These are phyloP conservation scores for Zalerion maritima DNA, from an alignment of 495 filamentous ascomycete genomes.

Conservation along the genomic window DNA sequence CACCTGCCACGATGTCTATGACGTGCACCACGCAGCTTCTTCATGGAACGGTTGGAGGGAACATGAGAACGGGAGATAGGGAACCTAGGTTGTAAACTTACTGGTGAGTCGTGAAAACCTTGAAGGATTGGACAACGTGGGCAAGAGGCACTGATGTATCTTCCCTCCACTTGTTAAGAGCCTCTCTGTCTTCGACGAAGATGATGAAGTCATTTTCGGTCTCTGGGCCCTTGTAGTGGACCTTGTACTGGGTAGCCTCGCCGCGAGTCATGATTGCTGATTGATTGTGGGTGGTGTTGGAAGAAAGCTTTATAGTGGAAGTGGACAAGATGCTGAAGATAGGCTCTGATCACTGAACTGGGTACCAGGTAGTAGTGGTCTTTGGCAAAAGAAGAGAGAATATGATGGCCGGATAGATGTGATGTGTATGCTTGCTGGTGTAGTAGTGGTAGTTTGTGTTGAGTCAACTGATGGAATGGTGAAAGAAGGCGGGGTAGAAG, in stretches of 20 bases:
- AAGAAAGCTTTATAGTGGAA: too few species aligned
- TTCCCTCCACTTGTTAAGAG: constrained; percentile 64
- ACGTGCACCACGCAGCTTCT: not conserved
- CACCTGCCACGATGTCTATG: not conserved
- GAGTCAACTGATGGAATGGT: too few species aligned
- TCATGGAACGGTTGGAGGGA: not conserved
- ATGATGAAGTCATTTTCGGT: constrained; percentile 77
- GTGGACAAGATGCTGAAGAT: constrained; percentile 1
- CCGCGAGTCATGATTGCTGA: constrained; percentile 57
- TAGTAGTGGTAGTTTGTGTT: too few species aligned
- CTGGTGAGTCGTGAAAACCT: constrained; percentile 86
- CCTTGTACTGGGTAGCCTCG: constrained; percentile 58
- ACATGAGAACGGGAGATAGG: constrained; percentile 2
- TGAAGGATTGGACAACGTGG: constrained; percentile 76
- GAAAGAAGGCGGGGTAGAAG: too few species aligned
- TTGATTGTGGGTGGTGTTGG: constrained; percentile 11
- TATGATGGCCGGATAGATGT: too few species aligned
- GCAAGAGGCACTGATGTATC: constrained; percentile 67
- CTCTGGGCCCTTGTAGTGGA: constrained; percentile 92
- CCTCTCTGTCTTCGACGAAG: constrained; percentile 62
- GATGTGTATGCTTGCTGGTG: too few species aligned
- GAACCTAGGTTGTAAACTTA: constrained; percentile 32
- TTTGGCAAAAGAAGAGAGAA: too few species aligned
- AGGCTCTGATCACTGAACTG: constrained; percentile 6
- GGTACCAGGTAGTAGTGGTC: too few species aligned